Evolutionary conservation across 2,329 filamentous ascomycete genomes (phyloP).

Genomic region (Sporothrix euskadiensis): DNA sequence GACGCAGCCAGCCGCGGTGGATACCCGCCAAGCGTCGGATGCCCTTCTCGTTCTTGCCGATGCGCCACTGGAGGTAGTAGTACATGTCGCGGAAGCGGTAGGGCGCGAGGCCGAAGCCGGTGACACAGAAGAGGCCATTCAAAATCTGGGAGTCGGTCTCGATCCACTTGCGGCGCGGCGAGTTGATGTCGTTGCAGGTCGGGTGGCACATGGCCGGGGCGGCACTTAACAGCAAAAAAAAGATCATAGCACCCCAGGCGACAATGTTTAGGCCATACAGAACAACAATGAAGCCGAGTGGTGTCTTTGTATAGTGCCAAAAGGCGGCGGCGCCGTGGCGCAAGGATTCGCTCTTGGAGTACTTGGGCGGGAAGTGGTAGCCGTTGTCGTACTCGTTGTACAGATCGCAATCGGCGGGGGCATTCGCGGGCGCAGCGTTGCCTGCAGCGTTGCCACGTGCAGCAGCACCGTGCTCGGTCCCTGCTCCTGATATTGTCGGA

Average conservation of each 20-base stretch:
- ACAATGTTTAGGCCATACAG: conserved; percentile 81
- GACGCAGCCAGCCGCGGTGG: conserved; percentile 73
- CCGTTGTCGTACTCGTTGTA: conserved; percentile 57
- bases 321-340: conserved; percentile 61
- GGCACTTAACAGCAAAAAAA: conserved; percentile 76
- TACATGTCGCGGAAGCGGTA: conserved; percentile 83
- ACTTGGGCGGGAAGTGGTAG: conserved; percentile 65
- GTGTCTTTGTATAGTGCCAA: conserved; percentile 72
- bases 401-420: conserved; percentile 1
- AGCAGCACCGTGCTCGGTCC: neutral
- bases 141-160: conserved; percentile 82
- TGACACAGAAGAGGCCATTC: conserved; percentile 83
- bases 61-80: conserved; percentile 66
- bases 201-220: conserved; percentile 71
- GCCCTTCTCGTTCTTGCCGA: conserved; percentile 53
- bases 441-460: neutral
- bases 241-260: conserved; percentile 90
- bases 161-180: conserved; percentile 78
- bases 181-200: conserved; percentile 70
- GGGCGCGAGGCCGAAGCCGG: conserved; percentile 78
- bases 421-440: neutral
- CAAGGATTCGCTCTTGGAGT: conserved; percentile 60
- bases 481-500: conserved; percentile 19
- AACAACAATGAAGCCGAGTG: conserved; percentile 72
- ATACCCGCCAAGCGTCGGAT: conserved; percentile 72